A percentile compares a stretch with the other conserved stretches of the same genome.
These are phyloP conservation scores for Polyporus arcularius DNA, from an alignment of 768 basidiomycete species.

Conservation along the genomic window DNA sequence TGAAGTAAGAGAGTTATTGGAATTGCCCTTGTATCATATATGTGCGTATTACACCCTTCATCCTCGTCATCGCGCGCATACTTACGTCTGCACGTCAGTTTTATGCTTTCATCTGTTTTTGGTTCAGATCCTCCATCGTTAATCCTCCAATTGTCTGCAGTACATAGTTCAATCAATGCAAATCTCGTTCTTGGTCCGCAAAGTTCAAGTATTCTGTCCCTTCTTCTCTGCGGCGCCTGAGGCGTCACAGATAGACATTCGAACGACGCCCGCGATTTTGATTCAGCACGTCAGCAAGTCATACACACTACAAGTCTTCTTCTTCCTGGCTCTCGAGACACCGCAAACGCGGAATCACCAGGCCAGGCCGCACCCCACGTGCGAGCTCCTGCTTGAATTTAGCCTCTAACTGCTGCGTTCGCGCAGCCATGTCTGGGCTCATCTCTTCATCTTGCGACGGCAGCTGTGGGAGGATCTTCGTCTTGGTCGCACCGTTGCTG, in stretches of 20 bases:
- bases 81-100: neutral
- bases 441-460: slow-evolving; percentile 21
- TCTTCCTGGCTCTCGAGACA: slow-evolving; percentile 23
- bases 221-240: neutral
- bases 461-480: neutral
- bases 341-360: slow-evolving; percentile 18
- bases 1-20: slow-evolving; percentile 38
- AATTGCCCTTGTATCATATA: slow-evolving; percentile 4
- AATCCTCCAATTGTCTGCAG: no score
- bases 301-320: neutral
- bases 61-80: neutral
- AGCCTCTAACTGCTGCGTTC: slow-evolving; percentile 2
- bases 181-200: no score
- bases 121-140: no score
- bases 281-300: no score
- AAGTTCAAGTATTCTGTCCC: no score
- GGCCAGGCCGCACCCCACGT: slow-evolving; percentile 15
- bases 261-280: no score
- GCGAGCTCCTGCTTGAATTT: slow-evolving; percentile 15
- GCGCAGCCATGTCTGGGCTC: neutral
- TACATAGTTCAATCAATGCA: neutral
- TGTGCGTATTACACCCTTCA: slow-evolving; percentile 6
- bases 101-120: neutral
- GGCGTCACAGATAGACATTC: neutral
- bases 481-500: neutral